Evolutionary conservation across 371 early-diverging fungal species (phyloP).

Genomic region (Syncephalastrum sp.): DNA sequence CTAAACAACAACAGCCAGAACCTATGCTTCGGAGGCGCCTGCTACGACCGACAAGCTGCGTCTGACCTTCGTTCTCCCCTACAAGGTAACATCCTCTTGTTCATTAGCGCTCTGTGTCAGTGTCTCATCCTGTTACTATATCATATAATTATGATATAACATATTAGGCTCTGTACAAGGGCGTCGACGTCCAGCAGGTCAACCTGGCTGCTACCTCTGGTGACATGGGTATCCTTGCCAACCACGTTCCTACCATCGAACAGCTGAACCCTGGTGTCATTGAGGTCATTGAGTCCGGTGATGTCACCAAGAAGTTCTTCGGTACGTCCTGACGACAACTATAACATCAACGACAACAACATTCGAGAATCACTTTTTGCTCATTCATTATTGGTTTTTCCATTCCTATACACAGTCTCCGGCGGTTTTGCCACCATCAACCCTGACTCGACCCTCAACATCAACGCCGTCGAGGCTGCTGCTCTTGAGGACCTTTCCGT

Average conservation of each 20-base stretch:
- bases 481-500: constrained; percentile 84
- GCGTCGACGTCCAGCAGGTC: constrained; percentile 85
- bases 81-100: constrained; percentile 65
- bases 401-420: constrained; percentile 60
- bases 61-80: constrained; percentile 90
- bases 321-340: constrained; percentile 49
- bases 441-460: constrained; percentile 94
- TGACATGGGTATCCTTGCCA: constrained; percentile 98
- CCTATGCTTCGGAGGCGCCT: constrained; percentile 76
- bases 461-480: constrained; percentile 96
- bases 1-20: constrained; percentile 49
- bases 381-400: constrained; percentile 1
- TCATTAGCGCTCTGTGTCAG: background rate
- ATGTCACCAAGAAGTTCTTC: constrained; percentile 89
- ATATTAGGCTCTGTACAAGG: constrained; percentile 69
- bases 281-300: constrained; percentile 77
- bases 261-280: constrained; percentile 94
- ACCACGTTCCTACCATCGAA: constrained; percentile 96
- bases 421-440: constrained; percentile 98
- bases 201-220: constrained; percentile 94
- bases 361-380: background rate
- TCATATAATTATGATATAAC: background rate
- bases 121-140: constrained; percentile 2
- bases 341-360: background rate
- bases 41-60: constrained; percentile 74